phyloP scores from a whole-genome alignment of 805 yeast genomes.

The Hanseniaspora singularis region DNA sequence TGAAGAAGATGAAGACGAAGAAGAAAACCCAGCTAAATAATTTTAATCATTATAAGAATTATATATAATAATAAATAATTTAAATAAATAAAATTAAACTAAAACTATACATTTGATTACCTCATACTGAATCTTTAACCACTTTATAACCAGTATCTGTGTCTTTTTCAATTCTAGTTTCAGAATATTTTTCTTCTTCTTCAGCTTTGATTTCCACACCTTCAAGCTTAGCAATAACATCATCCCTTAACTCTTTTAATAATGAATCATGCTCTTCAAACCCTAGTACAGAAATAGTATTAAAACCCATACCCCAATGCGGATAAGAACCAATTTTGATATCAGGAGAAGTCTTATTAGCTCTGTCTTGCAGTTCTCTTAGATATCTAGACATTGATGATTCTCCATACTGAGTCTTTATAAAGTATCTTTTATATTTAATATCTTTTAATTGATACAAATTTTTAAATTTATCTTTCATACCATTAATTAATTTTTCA shows the following conservation, averaged over 20 bases:
- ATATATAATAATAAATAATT: neutral
- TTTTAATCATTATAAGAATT: too few relatives aligned
- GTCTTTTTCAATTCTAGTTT: conserved; percentile 17
- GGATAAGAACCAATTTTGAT: conserved; percentile 81
- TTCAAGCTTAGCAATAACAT: conserved; percentile 36
- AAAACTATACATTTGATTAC: neutral
- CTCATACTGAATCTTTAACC: conserved; percentile 2
- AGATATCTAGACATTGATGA: conserved; percentile 58
- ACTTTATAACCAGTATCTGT: conserved; percentile 14
- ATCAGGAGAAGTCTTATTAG: conserved; percentile 24
- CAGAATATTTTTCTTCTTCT: conserved; percentile 38
- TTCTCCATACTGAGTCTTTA: conserved; percentile 51
- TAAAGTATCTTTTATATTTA: conserved; percentile 39
- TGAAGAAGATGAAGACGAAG: conserved; percentile 20
- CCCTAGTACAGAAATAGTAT: conserved; percentile 67
- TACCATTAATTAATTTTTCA: conserved; percentile 38
- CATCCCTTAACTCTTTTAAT: conserved; percentile 37
- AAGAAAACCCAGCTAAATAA: conserved; percentile 5
- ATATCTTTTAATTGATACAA: conserved; percentile 31
- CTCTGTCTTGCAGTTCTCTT: conserved; percentile 38
- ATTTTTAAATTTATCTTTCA: conserved; percentile 30
- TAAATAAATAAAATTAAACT: neutral
- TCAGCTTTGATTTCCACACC: conserved; percentile 48
- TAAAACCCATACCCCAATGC: conserved; percentile 50
- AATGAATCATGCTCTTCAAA: conserved; percentile 30